Percentiles rank a stretch among this genome's conserved stretches.
phyloP scores from a whole-genome alignment of 139 green algal genomes.

The Chlorella sp. region DNA sequence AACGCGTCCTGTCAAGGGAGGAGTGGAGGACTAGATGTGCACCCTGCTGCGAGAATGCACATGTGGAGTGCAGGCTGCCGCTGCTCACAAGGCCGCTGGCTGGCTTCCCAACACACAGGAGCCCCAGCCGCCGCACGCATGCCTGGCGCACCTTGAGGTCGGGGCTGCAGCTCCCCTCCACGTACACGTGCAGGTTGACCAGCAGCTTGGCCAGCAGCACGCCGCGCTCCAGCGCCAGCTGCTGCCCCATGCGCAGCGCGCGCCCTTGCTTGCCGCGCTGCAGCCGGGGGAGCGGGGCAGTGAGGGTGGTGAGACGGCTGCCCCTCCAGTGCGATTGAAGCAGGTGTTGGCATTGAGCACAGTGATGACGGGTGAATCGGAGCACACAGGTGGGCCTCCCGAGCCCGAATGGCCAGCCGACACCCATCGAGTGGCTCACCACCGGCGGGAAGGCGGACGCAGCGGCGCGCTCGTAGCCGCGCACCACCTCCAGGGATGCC shows the following conservation, averaged over 20 bases:
- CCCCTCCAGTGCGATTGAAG: too few species aligned
- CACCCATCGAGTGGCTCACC: too few species aligned
- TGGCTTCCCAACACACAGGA: not conserved
- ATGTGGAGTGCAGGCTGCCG: too few species aligned
- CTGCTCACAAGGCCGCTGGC: too few species aligned
- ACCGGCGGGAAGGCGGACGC: conserved; percentile 1
- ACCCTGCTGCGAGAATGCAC: too few species aligned
- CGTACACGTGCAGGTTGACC: conserved; percentile 48
- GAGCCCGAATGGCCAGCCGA: too few species aligned
- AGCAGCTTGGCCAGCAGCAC: conserved; percentile 50
- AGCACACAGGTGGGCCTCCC: too few species aligned
- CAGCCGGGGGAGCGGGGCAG: too few species aligned
- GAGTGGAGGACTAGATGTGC: too few species aligned
- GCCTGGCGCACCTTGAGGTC: conserved; percentile 1
- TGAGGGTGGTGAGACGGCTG: not conserved
- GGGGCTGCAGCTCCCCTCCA: conserved; percentile 13
- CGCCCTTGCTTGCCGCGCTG: not conserved
- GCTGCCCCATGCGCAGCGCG: conserved; percentile 28
- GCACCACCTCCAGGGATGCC: not conserved
- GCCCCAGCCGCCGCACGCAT: not conserved
- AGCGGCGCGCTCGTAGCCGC: conserved; percentile 8
- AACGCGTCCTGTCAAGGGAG: conserved; percentile 26
- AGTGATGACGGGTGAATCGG: too few species aligned
- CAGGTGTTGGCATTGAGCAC: too few species aligned
- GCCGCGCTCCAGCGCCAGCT: conserved; percentile 38